Base-by-base conservation (phyloP, 1,284 basidiomycete species). In the Pholiota adiposa region DNA sequence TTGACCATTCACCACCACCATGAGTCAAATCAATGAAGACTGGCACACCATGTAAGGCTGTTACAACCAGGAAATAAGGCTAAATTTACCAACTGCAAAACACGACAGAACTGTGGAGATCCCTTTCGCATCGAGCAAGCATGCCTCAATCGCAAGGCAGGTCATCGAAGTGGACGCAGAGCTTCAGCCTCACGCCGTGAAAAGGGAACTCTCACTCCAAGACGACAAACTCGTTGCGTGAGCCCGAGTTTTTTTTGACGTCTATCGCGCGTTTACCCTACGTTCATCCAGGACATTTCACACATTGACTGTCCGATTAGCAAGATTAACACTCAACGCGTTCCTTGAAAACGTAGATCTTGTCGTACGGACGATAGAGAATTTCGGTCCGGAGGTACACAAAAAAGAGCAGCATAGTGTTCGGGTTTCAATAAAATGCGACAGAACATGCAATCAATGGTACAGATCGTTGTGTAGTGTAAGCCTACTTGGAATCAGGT, bases 321-420 rank as follows among this genome's bases (percentile, higher is more conserved):
- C 93, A 5, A 85, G 94, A 58, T 78, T 96, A 41, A 85, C 89
- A 0, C 81, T 91, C 46, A 96, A 96, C 67, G 87, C 88, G 2
- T 95, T 93, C 75, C 80, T 96, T 44, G 93, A 96, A 69, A 94
- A 93, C 65, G 82, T 93, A 33, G 93, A 96, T 70, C 81, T 96
- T 34, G 85, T 96, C 51, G 80, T 90, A 12, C 86, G 90, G 36
- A 95, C 93, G n/a, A 81, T 96, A 66, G 84, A 83, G 55, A 87
- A 89, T 64, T 96, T 95, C 70, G 85, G 84, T 9, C 31, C 31
- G 82, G 85, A 58, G 83, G 87, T 55, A 86, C 87, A 34, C 81
- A 74, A 54, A 68, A 68, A 50, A 60, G 56, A 46, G 61, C 64
- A 29, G 59, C 61, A 3, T 46, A 46, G 44, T 46, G 44, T 46